Evolutionary conservation across 495 filamentous ascomycete species (phyloP).

Genomic region (Neurospora pannonica): DNA sequence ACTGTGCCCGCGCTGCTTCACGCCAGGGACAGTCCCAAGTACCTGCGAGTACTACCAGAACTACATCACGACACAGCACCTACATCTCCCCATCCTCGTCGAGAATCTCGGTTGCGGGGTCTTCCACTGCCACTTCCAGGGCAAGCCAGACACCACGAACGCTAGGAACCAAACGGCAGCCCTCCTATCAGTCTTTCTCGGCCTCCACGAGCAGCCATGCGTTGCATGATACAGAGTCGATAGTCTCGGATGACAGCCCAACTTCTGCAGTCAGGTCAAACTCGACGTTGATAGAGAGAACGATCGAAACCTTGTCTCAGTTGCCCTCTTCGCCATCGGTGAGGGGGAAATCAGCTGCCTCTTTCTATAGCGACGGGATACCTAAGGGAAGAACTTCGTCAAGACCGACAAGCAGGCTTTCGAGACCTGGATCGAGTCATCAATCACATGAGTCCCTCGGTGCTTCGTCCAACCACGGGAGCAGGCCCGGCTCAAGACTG

Average conservation of each 20-base stretch:
- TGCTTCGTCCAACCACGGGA: constrained; percentile 19
- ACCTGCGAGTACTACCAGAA: not conserved
- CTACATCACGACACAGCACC: not conserved
- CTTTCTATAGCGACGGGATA: constrained; percentile 24
- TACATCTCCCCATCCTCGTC: not conserved
- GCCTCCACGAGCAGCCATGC: not conserved
- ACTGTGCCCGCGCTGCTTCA: not conserved
- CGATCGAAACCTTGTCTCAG: constrained; percentile 38
- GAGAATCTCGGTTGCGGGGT: not conserved
- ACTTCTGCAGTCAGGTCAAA: not conserved
- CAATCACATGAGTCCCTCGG: constrained; percentile 29
- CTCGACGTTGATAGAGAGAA: constrained; percentile 24
- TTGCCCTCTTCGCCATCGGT: constrained; percentile 38
- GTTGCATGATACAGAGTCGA: not conserved
- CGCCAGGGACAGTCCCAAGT: not conserved
- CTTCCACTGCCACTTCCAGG: not conserved
- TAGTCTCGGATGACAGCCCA: not conserved
- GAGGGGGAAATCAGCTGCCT: constrained; percentile 24
- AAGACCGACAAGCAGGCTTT: constrained; percentile 25
- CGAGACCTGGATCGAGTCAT: constrained; percentile 37
- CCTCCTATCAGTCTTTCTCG: not conserved
- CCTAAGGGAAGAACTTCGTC: constrained; percentile 21
- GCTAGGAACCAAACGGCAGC: not conserved
- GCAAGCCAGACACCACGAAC: not conserved
- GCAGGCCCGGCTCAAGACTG: constrained; percentile 33